Evolutionary conservation across 2,329 filamentous ascomycete genomes (phyloP).

Genomic region (Hypoxylon sp.): DNA sequence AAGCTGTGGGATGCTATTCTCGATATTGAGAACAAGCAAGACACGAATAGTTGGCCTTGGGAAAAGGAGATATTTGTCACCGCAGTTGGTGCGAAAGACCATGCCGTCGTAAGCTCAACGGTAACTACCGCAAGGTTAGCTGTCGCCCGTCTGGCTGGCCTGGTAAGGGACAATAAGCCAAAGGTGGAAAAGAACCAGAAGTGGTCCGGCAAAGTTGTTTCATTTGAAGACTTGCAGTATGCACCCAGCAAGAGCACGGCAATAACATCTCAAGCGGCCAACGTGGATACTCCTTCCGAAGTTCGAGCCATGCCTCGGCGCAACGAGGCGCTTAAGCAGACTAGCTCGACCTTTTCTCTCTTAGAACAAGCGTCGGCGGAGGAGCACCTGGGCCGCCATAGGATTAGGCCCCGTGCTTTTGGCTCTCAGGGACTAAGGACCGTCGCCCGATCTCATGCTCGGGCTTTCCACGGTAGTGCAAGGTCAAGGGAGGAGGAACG

Average conservation of each 20-base stretch:
- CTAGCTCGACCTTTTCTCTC: conserved; percentile 22
- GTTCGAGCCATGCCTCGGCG: background rate
- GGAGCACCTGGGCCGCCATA: conserved; percentile 4
- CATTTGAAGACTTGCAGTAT: conserved; percentile 56
- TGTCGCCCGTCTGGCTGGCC: conserved; percentile 52
- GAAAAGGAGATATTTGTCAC: conserved; percentile 54
- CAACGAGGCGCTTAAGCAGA: background rate
- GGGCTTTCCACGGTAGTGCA: conserved; percentile 31
- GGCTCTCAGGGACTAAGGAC: conserved; percentile 1
- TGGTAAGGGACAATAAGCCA: conserved; percentile 48
- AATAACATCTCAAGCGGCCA: too few relatives aligned
- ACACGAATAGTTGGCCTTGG: conserved; percentile 48
- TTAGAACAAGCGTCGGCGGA: conserved; percentile 36
- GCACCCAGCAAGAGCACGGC: conserved; percentile 26
- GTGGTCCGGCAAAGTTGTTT: conserved; percentile 55
- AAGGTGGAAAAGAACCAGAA: conserved; percentile 55
- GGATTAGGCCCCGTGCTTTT: conserved; percentile 3
- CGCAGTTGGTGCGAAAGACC: conserved; percentile 50
- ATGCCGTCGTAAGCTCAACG: conserved; percentile 44
- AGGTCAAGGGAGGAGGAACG: background rate
- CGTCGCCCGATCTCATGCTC: conserved; percentile 12
- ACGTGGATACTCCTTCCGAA: background rate
- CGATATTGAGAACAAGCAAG: conserved; percentile 42
- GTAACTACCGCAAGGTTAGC: conserved; percentile 51
- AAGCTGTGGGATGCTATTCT: conserved; percentile 50